Percentiles rank a stretch among this genome's conserved stretches.
Conservation (phyloP, 345 rosid genomes). For the Boechera divaricarpa region DNA sequence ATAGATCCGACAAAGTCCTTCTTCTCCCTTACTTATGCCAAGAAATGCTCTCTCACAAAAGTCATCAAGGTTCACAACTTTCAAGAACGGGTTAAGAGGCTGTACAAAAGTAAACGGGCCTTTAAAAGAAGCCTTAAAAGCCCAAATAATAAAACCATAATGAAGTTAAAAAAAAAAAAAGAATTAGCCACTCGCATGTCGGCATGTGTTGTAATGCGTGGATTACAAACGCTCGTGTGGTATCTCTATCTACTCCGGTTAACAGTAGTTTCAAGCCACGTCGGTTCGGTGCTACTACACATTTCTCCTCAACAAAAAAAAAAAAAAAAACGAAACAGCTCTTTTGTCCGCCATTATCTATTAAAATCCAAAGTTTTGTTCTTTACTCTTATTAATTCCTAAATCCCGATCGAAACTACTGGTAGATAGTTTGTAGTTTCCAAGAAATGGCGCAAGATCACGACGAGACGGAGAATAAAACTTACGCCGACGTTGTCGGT, state of each 20-base stretch:
- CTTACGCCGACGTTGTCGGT: conserved; percentile 30
- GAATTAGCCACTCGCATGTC: background rate
- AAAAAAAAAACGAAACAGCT: too few species aligned
- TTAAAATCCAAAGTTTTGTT: background rate
- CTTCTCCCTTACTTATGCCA: too few species aligned
- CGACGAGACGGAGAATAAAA: conserved; percentile 25
- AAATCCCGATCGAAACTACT: conserved; percentile 23
- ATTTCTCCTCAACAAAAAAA: too few species aligned
- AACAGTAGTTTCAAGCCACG: conserved; percentile 22
- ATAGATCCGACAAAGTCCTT: too few species aligned
- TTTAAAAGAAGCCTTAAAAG: background rate
- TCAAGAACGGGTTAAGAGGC: too few species aligned
- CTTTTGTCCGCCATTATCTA: conserved; percentile 1
- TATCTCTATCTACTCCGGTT: too few species aligned
- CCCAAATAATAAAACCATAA: background rate
- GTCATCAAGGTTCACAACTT: too few species aligned
- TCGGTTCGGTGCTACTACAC: background rate
- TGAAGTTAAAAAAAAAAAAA: too few species aligned
- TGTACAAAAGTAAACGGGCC: conserved; percentile 17
- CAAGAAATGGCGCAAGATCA: conserved; percentile 35
- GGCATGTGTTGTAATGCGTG: background rate
- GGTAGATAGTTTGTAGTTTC: background rate
- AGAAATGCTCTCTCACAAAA: too few species aligned
- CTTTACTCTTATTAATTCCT: background rate
- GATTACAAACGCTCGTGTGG: background rate